A percentile compares a stretch with the other conserved stretches of the same genome.
phyloP scores from a whole-genome alignment of 2,329 filamentous ascomycete species.

The Ascomycota sp. region DNA sequence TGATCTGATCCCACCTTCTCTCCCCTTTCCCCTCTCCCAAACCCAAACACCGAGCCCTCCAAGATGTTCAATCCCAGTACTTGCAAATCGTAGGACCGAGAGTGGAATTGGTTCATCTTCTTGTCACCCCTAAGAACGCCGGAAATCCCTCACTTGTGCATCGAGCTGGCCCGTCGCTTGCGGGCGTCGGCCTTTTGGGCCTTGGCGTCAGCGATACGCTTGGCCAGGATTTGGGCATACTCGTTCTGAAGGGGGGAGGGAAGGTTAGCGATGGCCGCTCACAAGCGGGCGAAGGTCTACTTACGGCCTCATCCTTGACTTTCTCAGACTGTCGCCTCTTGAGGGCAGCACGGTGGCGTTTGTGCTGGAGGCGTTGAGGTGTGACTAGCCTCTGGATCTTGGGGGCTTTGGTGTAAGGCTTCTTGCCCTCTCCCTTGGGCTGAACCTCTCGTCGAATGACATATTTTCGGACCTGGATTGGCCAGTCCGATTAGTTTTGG shows the following conservation, averaged over 20 bases:
- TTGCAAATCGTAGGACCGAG: slow-evolving; percentile 16
- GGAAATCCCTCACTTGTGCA: slow-evolving; percentile 50
- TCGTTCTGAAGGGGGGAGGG: slow-evolving; percentile 45
- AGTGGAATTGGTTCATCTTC: slow-evolving; percentile 8
- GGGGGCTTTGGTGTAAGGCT: slow-evolving; percentile 98
- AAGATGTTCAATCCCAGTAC: slow-evolving; percentile 18
- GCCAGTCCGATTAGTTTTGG: slow-evolving; percentile 17
- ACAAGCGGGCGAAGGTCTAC: slow-evolving; percentile 14
- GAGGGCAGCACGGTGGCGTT: slow-evolving; percentile 91
- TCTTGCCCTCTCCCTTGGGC: slow-evolving; percentile 92
- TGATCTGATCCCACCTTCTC: too few species aligned
- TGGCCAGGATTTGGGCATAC: slow-evolving; percentile 86
- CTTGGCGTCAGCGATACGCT: slow-evolving; percentile 94
- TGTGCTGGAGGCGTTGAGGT: slow-evolving; percentile 98
- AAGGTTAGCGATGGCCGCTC: not conserved
- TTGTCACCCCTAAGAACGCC: slow-evolving; percentile 14
- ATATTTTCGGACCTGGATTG: slow-evolving; percentile 80
- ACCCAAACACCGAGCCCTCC: slow-evolving; percentile 6
- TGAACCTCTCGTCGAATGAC: slow-evolving; percentile 97
- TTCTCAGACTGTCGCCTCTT: slow-evolving; percentile 96
- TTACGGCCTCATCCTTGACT: slow-evolving; percentile 95
- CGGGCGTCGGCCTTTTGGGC: slow-evolving; percentile 76
- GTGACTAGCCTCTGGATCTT: slow-evolving; percentile 99
- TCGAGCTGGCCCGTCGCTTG: slow-evolving; percentile 92
- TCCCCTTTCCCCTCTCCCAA: not conserved